Base-by-base conservation (phyloP, 352 stramenopile species). In the Aphanomyces stellatus region DNA sequence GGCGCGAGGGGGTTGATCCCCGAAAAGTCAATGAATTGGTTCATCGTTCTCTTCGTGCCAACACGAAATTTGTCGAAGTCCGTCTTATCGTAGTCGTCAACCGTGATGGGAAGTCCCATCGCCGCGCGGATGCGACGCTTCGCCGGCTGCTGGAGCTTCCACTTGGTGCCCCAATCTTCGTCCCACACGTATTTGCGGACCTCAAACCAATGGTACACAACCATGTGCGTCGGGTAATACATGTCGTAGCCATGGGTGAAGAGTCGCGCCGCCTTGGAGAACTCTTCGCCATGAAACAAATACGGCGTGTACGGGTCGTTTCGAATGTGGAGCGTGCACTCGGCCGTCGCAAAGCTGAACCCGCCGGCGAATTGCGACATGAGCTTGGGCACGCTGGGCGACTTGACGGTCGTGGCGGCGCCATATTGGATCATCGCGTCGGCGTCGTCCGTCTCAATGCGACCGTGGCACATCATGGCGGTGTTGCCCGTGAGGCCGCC, bases 181-280 rank as follows among this genome's bases (percentile, higher is more conserved):
- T 92, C 83, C 84, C 81, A 92, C 46, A 90, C 79, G 30, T 89
- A 81, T 51, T 92, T 89, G 62, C 84, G 81, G 61, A 77, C 78
- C 69, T 91, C 81, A 64, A 91, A 93, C 82, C 82, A 90, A 59
- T 91, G 82, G 62, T 85, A 91, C 33, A 86, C 80, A 7, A 90
- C 77, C 68, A 90, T 79, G 51, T 90, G 80, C 2, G 70, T 78
- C 1, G 84, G 84, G 40, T 79, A 75, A 63, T 93, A 93, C 35
- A 93, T 89, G 70, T 93, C 84, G 71, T 88, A 93, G 24, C 84
- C 84, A 27, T 71, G 57, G 43, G 84, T 93, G 82, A 82, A 93
- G 22, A 93, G 74, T 19, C 84, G 81, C 28, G 82, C 74, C 0
- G 82, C 82, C n/a, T 81, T 78, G 19, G 82, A 90, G 75, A 89